A percentile compares a stretch with the other conserved stretches of the same genome.
Evolutionary conservation across 805 yeast species (phyloP).

Genomic region (Wickerhamiella sorbophila): DNA sequence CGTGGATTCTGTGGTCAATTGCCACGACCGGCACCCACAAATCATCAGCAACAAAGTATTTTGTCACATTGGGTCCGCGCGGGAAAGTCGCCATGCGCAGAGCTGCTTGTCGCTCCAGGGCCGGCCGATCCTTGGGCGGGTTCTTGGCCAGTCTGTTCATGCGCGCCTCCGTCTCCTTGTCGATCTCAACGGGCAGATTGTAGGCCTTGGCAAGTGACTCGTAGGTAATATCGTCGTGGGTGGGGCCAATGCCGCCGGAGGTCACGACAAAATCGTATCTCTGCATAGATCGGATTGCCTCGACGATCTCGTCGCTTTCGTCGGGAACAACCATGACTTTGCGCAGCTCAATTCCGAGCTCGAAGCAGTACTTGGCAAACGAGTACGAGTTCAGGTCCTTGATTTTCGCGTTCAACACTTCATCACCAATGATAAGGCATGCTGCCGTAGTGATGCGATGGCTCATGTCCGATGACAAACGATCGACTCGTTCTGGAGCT

Average conservation of each 20-base stretch:
- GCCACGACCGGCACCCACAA: constrained; percentile 80
- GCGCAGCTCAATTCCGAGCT: constrained; percentile 48
- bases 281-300: constrained; percentile 32
- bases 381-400: constrained; percentile 60
- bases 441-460: constrained; percentile 17
- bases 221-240: constrained; percentile 84
- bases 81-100: constrained; percentile 76
- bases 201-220: constrained; percentile 57
- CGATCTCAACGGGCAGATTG: constrained; percentile 34
- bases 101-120: constrained; percentile 43
- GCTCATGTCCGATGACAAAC: not conserved
- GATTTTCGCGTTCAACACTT: constrained; percentile 74
- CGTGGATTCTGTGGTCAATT: constrained; percentile 46
- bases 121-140: constrained; percentile 12
- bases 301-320: constrained; percentile 48
- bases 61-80: constrained; percentile 23
- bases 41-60: constrained; percentile 32
- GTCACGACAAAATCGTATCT: constrained; percentile 58
- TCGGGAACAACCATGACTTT: constrained; percentile 67
- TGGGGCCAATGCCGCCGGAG: constrained; percentile 68
- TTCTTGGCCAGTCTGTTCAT: constrained; percentile 34
- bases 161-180: constrained; percentile 41
- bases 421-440: constrained; percentile 63
- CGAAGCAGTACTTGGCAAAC: constrained; percentile 60
- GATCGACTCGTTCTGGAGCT: too few species aligned